Evolutionary conservation across 441 rosid species (phyloP).

Genomic region (Euphorbia corollata): DNA sequence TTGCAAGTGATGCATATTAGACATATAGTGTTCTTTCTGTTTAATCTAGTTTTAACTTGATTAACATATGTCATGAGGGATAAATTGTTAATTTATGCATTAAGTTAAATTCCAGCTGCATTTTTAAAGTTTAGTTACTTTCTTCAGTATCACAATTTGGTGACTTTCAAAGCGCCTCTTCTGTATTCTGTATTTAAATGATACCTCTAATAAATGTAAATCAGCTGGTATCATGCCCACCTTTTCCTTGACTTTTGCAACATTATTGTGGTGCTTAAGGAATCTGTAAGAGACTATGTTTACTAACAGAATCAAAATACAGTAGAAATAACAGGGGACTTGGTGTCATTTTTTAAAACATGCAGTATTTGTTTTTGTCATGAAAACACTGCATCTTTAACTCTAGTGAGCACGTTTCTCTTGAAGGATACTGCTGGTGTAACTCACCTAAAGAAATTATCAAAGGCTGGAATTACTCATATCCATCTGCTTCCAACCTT

Average conservation of each 20-base stretch:
- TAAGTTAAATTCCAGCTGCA: background rate
- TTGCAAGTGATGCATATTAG: background rate
- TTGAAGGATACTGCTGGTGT: slow-evolving; percentile 77
- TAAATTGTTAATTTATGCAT: slow-evolving; percentile 1
- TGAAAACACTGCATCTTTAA: slow-evolving; percentile 11
- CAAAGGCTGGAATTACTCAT: slow-evolving; percentile 84
- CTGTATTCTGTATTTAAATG: background rate
- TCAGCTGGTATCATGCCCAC: background rate
- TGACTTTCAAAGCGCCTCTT: background rate
- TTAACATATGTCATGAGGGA: background rate
- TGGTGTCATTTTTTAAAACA: background rate
- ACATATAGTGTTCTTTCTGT: background rate
- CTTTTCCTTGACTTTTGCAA: background rate
- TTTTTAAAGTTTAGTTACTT: slow-evolving; percentile 2
- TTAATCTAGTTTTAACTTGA: background rate
- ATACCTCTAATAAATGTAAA: background rate
- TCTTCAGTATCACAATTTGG: background rate
- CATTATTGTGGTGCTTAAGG: slow-evolving; percentile 1
- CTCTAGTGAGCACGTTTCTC: slow-evolving; percentile 15
- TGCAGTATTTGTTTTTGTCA: slow-evolving; percentile 6
- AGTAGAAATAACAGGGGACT: background rate
- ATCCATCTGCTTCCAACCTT: slow-evolving; percentile 82
- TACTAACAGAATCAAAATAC: background rate
- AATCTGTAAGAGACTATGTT: no score
- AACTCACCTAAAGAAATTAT: slow-evolving; percentile 68